These are phyloP conservation scores for Arabidopsis suecica DNA, from an alignment of 345 rosid genomes.

Conservation along the genomic window DNA sequence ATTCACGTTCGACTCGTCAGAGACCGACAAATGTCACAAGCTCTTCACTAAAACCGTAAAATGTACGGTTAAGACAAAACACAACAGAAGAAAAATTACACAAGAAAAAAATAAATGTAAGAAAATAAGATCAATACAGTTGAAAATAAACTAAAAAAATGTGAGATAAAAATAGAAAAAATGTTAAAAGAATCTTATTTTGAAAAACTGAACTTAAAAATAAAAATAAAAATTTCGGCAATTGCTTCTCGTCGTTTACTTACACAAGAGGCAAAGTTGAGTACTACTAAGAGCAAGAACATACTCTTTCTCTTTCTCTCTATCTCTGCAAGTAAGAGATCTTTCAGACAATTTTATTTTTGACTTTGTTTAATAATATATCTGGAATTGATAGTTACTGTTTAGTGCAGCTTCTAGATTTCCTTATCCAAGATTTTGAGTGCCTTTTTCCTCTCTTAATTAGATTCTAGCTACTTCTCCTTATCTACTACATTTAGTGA, in stretches of 20 bases:
- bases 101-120: neutral
- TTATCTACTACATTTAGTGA: slow-evolving; percentile 30
- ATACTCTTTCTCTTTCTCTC: slow-evolving; percentile 3
- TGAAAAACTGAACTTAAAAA: neutral
- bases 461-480: neutral
- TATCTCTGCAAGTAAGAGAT: slow-evolving; percentile 31
- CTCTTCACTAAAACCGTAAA: neutral
- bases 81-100: neutral
- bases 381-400: slow-evolving; percentile 28
- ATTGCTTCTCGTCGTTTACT: slow-evolving; percentile 35
- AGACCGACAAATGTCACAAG: slow-evolving; percentile 33
- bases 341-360: neutral
- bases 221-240: neutral
- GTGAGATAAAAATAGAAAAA: neutral
- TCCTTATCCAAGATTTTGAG: neutral
- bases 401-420: slow-evolving; percentile 33
- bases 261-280: slow-evolving; percentile 39
- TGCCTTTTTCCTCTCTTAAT: neutral
- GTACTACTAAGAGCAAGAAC: slow-evolving; percentile 16
- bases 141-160: too few relatives aligned
- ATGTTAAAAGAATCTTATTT: neutral
- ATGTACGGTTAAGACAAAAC: slow-evolving; percentile 20
- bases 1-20: slow-evolving; percentile 14
- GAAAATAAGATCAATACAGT: too few relatives aligned
- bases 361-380: too few relatives aligned